Evolutionary conservation across 345 rosid genomes (phyloP), one percentile per base, ranked within the genome.

Genomic region (Eutrema yunnanense): DNA sequence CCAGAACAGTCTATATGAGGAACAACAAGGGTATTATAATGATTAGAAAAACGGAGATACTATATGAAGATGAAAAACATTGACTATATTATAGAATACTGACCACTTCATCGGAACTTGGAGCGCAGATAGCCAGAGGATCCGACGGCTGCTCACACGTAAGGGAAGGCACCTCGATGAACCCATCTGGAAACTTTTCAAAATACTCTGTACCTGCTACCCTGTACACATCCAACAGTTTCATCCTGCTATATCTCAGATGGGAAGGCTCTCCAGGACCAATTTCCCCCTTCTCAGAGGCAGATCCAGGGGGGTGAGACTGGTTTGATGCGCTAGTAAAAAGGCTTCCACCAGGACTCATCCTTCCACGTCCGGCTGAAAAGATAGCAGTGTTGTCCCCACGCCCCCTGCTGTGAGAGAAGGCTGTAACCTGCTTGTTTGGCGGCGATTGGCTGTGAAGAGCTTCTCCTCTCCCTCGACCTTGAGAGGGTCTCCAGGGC

Each of bases 401-500:
- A 43, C 85, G 86, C 52, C 91, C 93, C 68, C 90, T 87, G 53
- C 86, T 87, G 58, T 82, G 75, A 13, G 96, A 77, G 79, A 85
- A 85, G 44, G 84, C 26, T 32, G 92, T 65, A 74, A 55, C 80
- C 48, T 84, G 96, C 78, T 92, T 95, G 84, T 78, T 87, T 56
- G 93, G 81, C 5, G 84, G 76, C 65, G 75, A 65, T 74, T 79
- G 92, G 73, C 78, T 84, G 78, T 86, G 93, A 71, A 80, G 79
- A 66, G 83, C 67, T 63, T 92, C 99, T 37, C 86, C 97, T 81
- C 86, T 90, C 75, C 88, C 90, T 57, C 97, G 85, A 52, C 86
- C 75, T 74, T 86, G 97, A 30, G 82, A 84, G 30, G 93, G 82
- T 79, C 99, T 89, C 99, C 99, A 88, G 3, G 96, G 89, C 40